Evolutionary conservation across 768 basidiomycete species (phyloP), one percentile per base, ranked within the genome.

Genomic region (Panellus pusillus): DNA sequence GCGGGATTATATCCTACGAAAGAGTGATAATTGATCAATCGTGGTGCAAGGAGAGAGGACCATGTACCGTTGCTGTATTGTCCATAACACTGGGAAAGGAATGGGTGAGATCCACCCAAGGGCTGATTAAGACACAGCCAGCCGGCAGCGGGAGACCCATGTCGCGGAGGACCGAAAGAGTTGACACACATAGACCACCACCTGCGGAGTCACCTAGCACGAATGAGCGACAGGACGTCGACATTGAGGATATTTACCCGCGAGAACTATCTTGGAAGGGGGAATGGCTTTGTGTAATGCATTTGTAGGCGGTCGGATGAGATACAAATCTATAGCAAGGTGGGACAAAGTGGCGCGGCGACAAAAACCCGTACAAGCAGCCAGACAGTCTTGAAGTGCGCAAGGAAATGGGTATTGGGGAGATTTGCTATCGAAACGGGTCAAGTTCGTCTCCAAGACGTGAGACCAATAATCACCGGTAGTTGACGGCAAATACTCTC

Each of bases 391-490:
- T 54, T 89, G 88, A 0, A 92, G 63, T 1, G 86, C 80, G 65
- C 83, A 85, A 2, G 89, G 90, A 78, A 88, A 91, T 13, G 90
- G 90, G 62, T 89, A 91, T 67, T 93, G 91, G 1, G 91, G 90
- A 0, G 89, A 87, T 65, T 89, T 84, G 40, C 89, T 83, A 39
- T 24, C 63, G 68, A 70, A 1, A 19, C 17, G 11, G 28, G 27
- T 57, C 40, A 40, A 49, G 24, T 39, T 40, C 19, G 42, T 6
- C 5, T 17, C 29, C 48, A 19, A 12, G 8, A 43, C 18, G 13
- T 29, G 36, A 27, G 37, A 27, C 39, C 19, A 17, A 12, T 17
- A 27, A 53, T 42, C 27, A 63, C 76, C 79, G 66, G 61, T 81
- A 83, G 55, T 83, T 84, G 19, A 81, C 79, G 2, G 80, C 75